Base-by-base conservation (phyloP, 1,284 basidiomycete species). In the Exobasidium cylindrosporum region DNA sequence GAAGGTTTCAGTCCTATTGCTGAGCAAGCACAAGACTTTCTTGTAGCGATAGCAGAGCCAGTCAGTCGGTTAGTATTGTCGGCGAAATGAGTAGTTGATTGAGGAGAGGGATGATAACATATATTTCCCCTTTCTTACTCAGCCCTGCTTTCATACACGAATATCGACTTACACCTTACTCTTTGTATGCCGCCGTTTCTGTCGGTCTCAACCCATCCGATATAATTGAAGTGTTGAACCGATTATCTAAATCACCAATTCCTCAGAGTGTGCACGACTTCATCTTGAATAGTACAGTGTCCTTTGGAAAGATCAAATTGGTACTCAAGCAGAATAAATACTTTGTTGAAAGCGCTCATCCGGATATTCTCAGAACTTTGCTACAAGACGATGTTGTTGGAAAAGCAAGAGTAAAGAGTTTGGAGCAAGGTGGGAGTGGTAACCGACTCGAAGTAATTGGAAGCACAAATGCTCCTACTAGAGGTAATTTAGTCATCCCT, bases 91-190 rank as follows among this genome's bases (percentile, higher is more conserved):
- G n/a, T n/a, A n/a, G n/a, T n/a, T n/a, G n/a, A n/a, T n/a, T n/a
- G n/a, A 52, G 13, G 24, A 32, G 23, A 53, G 35, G 13, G 14
- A 29, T 43, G 13, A 55, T 58, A 17, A 46, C 24, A n/a, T n/a
- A n/a, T n/a, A n/a, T n/a, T n/a, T n/a, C 35, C 35, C 60, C 60
- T 71, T 64, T 43, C 63, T 55, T n/a, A n/a, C n/a, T n/a, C 78
- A 93, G 92, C 83, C 96, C 96, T 46, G 88, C 91, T 32, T 91
- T 96, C 82, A 95, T 98, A 67, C 96, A 99, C 83, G 96, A 98
- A 84, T 99, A 97, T 85, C 93, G 96, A 82, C 87, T 99, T 76
- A 97, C 95, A 55, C 89, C 94, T 52, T 96, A 97, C 81, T 97
- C 94, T 26, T 85, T 99, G 29, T 97, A 98, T 81, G 96, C 96